Evolutionary conservation across 805 yeast genomes (phyloP), one percentile per base, ranked within the genome.

Genomic region (Candida manassasensis): DNA sequence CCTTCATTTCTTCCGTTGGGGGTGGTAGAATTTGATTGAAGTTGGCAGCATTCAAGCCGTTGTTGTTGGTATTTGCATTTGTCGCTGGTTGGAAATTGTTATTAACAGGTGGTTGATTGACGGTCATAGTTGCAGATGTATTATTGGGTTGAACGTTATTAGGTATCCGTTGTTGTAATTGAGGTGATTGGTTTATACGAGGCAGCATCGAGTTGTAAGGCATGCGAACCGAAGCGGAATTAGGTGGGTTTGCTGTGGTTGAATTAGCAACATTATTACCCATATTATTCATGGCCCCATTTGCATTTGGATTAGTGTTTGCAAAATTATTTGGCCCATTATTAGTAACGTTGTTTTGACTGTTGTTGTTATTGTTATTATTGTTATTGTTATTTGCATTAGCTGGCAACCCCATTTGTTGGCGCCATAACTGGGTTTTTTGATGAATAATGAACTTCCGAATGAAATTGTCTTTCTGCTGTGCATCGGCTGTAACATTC

Each of bases 1-100:
- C 59, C 67, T 76, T 77, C 67, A 75, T 84, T 42, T 75, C 86
- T 27, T 73, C 84, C 14, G 81, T 63, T 35, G 66, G 49, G 8
- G 59, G 60, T 4, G 71, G 71, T 29, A 63, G 42, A 18, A 52
- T 40, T 41, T 45, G 48, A 8, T 38, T 44, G 31, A 39, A 38
- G 22, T 29, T 19, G 44, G 41, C 44, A 38, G 15, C 18, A 7
- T 9, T 12, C 16, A 9, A n/a, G 12, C 11, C 21, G n/a, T 11
- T 15, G 12, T 6, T 12, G 12, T 30, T 30, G 14, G 6, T 15
- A 13, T 19, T 29, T 18, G 15, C 27, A 28, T 26, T 36, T 26
- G 9, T 21, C 10, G 29, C 32, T 12, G 17, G 19, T 9, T 13
- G 13, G n/a, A n/a, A 21, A 27, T 18, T 37, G 19, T 18, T 25